Conservation (phyloP, 345 rosid genomes). For the Sonneratia alba region DNA sequence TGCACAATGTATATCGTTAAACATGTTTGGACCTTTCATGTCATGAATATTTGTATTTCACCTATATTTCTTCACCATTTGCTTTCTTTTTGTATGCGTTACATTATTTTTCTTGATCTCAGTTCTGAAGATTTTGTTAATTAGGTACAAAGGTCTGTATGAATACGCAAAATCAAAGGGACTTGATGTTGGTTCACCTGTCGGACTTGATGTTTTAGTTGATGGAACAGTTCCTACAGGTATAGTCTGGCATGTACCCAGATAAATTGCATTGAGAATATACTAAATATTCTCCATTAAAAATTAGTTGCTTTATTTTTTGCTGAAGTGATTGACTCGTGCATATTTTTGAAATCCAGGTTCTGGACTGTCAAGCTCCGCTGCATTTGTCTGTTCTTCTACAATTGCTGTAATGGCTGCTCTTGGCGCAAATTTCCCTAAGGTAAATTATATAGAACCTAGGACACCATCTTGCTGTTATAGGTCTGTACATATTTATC, state of each 20-base stretch:
- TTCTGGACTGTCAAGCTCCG: slow-evolving; percentile 90
- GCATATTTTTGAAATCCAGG: slow-evolving; percentile 30
- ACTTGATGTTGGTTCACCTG: slow-evolving; percentile 49
- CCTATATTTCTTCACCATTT: background rate
- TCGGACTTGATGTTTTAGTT: slow-evolving; percentile 80
- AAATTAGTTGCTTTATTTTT: background rate
- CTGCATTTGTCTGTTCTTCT: slow-evolving; percentile 93
- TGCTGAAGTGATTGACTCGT: background rate
- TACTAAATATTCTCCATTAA: background rate
- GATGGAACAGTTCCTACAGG: slow-evolving; percentile 98
- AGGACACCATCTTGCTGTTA: background rate
- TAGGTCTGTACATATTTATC: background rate
- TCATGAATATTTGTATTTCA: background rate
- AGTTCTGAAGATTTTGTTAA: background rate
- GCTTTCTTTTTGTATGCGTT: background rate
- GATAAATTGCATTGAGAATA: background rate
- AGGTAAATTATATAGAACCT: slow-evolving; percentile 30
- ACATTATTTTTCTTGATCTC: background rate
- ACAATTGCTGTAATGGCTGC: slow-evolving; percentile 93
- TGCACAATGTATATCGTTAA: background rate
- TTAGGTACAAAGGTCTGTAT: slow-evolving; percentile 80
- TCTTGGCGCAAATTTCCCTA: slow-evolving; percentile 50
- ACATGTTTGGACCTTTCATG: background rate
- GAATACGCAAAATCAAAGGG: slow-evolving; percentile 74
- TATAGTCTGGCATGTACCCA: slow-evolving; percentile 11